Evolutionary conservation across 2,329 filamentous ascomycete genomes (phyloP).

Genomic region (Ilyonectria robusta): DNA sequence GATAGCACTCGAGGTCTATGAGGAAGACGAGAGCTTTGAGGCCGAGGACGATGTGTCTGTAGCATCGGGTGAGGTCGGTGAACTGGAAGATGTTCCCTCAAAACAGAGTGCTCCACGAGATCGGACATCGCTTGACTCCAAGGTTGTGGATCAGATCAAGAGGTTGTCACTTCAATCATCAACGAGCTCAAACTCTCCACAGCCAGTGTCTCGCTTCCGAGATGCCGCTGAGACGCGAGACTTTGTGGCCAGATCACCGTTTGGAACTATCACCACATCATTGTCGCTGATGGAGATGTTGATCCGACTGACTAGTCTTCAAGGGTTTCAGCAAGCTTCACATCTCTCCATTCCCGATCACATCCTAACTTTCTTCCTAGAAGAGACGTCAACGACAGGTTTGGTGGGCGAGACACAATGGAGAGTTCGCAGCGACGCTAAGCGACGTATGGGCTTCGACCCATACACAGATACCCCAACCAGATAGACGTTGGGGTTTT

Average conservation of each 20-base stretch:
- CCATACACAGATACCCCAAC: slow-evolving; percentile 65
- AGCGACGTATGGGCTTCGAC: slow-evolving; percentile 68
- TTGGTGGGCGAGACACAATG: slow-evolving; percentile 61
- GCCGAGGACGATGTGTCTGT: slow-evolving; percentile 63
- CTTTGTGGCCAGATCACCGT: slow-evolving; percentile 60
- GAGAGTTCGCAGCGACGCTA: slow-evolving; percentile 62
- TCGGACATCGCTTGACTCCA: slow-evolving; percentile 54
- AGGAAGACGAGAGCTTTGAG: slow-evolving; percentile 64
- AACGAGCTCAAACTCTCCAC: slow-evolving; percentile 18
- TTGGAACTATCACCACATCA: slow-evolving; percentile 68
- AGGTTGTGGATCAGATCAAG: slow-evolving; percentile 58
- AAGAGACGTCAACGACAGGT: slow-evolving; percentile 69
- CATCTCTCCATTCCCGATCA: slow-evolving; percentile 94
- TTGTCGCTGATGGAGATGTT: slow-evolving; percentile 89
- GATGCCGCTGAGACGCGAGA: slow-evolving; percentile 42
- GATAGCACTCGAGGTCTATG: slow-evolving; percentile 90
- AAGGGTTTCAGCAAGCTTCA: slow-evolving; percentile 91
- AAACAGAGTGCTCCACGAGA: slow-evolving; percentile 25
- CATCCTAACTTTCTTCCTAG: slow-evolving; percentile 88
- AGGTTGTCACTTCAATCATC: slow-evolving; percentile 54
- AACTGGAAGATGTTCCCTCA: slow-evolving; percentile 40
- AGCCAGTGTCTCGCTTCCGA: slow-evolving; percentile 11
- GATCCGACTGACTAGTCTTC: slow-evolving; percentile 86
- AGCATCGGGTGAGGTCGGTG: slow-evolving; percentile 55
- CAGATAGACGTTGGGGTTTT: slow-evolving; percentile 31